Percentiles rank a stretch among this genome's conserved stretches.
These are phyloP conservation scores for Kandelia obovata DNA, from an alignment of 345 rosid genomes.

Conservation along the genomic window DNA sequence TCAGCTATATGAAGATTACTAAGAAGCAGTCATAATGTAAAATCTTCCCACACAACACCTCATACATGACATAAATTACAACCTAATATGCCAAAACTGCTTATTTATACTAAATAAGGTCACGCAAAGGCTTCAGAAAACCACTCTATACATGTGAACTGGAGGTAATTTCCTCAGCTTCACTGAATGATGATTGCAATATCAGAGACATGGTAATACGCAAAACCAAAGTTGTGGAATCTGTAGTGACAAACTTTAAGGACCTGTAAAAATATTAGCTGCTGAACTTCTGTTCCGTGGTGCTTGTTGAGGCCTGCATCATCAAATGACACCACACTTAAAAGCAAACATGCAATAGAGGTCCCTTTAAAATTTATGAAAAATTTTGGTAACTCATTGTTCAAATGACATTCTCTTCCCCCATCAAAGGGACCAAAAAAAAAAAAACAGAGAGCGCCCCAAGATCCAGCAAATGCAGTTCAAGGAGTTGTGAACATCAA, in stretches of 20 bases:
- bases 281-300: conserved; percentile 63
- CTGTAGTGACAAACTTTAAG: conserved; percentile 2
- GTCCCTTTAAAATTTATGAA: not conserved
- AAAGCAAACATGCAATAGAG: not conserved
- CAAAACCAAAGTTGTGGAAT: conserved; percentile 21
- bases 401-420: no score
- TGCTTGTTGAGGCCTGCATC: conserved; percentile 78
- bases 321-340: conserved; percentile 13
- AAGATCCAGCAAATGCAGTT: no score
- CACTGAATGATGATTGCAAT: conserved; percentile 7
- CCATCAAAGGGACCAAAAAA: no score
- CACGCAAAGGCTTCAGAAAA: conserved; percentile 20
- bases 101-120: conserved; percentile 28
- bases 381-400: no score
- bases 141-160: conserved; percentile 43
- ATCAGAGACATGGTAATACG: conserved; percentile 5
- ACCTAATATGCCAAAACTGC: conserved; percentile 27
- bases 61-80: conserved; percentile 10
- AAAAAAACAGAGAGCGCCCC: no score
- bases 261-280: conserved; percentile 23
- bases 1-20: conserved; percentile 19
- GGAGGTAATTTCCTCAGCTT: conserved; percentile 23
- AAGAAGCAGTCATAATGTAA: conserved; percentile 2
- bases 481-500: no score
- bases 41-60: conserved; percentile 11